Percentiles rank a stretch among this genome's conserved stretches.
phyloP scores from a whole-genome alignment of 768 basidiomycete species.

The Boletellus sp. region DNA sequence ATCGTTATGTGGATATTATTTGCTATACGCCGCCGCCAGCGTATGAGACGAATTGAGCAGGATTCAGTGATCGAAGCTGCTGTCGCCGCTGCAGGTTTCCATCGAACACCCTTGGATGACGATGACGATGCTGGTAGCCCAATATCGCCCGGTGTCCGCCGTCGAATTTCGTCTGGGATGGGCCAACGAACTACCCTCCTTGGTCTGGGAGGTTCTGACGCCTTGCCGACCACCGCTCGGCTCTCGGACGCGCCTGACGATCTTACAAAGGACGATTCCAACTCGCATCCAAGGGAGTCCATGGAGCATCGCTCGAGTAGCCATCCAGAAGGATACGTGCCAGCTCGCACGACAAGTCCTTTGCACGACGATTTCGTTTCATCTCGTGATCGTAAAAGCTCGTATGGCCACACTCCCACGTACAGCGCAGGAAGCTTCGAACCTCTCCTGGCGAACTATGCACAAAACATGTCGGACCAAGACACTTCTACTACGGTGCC shows the following conservation, averaged over 20 bases:
- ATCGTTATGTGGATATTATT: constrained; percentile 71
- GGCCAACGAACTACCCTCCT: constrained; percentile 35
- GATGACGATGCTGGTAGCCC: constrained; percentile 47
- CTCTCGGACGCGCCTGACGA: constrained; percentile 31
- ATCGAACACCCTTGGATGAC: constrained; percentile 64
- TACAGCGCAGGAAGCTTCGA: constrained; percentile 58
- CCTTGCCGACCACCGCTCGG: constrained; percentile 29
- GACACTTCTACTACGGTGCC: constrained; percentile 16
- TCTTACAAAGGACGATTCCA: constrained; percentile 30
- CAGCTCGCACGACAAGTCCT: constrained; percentile 47
- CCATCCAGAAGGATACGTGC: constrained; percentile 39
- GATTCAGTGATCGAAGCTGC: constrained; percentile 71
- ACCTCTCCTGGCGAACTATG: constrained; percentile 50
- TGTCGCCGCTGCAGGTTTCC: constrained; percentile 66
- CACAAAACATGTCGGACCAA: constrained; percentile 26
- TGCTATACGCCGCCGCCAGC: constrained; percentile 61
- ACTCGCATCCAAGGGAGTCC: constrained; percentile 52
- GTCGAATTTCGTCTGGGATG: constrained; percentile 34
- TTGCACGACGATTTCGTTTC: constrained; percentile 35
- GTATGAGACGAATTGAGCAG: constrained; percentile 58
- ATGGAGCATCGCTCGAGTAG: constrained; percentile 10
- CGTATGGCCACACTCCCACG: constrained; percentile 42
- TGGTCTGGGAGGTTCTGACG: constrained; percentile 15
- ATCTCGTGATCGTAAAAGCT: constrained; percentile 29
- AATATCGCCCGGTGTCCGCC: constrained; percentile 14